phyloP scores from a whole-genome alignment of 805 yeast genomes.

The Pichia rugopelliculosa region DNA sequence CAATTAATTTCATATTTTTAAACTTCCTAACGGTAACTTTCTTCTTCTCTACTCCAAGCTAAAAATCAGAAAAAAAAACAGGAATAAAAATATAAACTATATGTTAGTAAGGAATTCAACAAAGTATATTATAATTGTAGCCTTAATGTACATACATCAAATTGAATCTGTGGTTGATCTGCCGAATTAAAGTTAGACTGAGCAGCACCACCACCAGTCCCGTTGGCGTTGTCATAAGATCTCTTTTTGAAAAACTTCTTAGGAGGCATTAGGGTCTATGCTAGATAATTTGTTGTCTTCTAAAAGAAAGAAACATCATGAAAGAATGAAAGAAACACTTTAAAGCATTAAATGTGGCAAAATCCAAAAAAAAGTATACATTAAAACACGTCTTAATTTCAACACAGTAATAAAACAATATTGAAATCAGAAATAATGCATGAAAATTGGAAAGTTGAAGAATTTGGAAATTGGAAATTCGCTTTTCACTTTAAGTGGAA shows the following conservation, averaged over 20 bases:
- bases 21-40: conserved; percentile 67
- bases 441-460: neutral
- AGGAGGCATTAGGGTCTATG: conserved; percentile 4
- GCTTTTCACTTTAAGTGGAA: too few species aligned
- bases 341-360: neutral
- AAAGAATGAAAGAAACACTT: neutral
- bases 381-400: neutral
- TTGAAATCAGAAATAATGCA: neutral
- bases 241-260: conserved; percentile 6
- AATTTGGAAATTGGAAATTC: neutral
- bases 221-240: neutral
- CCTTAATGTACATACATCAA: conserved; percentile 3
- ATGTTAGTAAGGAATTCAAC: too few species aligned
- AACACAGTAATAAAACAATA: too few species aligned
- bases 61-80: neutral
- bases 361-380: neutral
- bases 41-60: conserved; percentile 41
- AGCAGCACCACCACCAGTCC: neutral
- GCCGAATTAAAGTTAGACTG: neutral
- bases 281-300: neutral
- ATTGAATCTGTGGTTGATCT: conserved; percentile 10
- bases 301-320: neutral
- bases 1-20: conserved; percentile 61
- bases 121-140: too few species aligned
- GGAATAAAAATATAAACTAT: neutral